These are phyloP conservation scores for Brassica balearica DNA, from an alignment of 441 rosid genomes.

Conservation along the genomic window DNA sequence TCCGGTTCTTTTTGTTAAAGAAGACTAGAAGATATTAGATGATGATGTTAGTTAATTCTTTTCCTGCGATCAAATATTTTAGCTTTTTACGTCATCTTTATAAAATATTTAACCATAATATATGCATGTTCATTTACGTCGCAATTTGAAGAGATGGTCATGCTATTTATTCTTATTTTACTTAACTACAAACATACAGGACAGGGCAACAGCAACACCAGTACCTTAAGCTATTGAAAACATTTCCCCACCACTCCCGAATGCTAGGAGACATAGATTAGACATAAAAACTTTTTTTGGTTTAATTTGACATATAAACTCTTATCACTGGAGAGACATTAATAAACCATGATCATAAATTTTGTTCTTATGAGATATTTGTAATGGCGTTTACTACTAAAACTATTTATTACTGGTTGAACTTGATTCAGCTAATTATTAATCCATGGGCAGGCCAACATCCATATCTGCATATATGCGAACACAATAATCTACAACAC, in stretches of 20 bases:
- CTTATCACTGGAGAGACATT: slow-evolving; percentile 16
- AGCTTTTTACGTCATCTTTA: not conserved
- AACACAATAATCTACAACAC: not conserved
- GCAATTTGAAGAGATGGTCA: not conserved
- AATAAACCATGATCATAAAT: slow-evolving; percentile 9
- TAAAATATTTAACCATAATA: not conserved
- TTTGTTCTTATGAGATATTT: slow-evolving; percentile 14
- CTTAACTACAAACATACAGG: slow-evolving; percentile 15
- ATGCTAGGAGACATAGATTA: slow-evolving; percentile 35
- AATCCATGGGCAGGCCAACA: not conserved
- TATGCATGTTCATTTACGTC: not conserved
- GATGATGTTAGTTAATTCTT: not conserved
- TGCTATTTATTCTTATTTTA: not conserved
- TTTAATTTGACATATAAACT: slow-evolving; percentile 26
- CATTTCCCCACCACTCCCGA: slow-evolving; percentile 37
- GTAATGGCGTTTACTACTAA: not conserved
- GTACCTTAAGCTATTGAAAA: slow-evolving; percentile 28
- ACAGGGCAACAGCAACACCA: slow-evolving; percentile 18
- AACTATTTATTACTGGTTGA: not conserved
- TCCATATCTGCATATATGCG: not conserved
- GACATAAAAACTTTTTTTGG: slow-evolving; percentile 15
- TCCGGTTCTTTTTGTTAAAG: not conserved
- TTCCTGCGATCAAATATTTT: not conserved
- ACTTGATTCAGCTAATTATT: slow-evolving; percentile 3
- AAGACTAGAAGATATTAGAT: not conserved